Conservation (phyloP, 2,329 filamentous ascomycete species). For the Claviceps sp. region DNA sequence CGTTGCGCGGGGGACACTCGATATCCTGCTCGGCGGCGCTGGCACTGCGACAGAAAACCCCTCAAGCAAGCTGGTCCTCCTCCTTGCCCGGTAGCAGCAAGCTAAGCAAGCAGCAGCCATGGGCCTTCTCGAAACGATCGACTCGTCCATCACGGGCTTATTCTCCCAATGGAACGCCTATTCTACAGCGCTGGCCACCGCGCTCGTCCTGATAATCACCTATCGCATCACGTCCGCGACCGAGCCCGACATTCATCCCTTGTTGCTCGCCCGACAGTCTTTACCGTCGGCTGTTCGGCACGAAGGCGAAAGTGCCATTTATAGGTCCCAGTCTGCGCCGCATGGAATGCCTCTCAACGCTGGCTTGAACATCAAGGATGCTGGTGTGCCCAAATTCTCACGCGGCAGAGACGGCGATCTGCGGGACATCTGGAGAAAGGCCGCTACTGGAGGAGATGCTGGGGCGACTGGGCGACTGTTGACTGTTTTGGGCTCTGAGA, state of each 20-base stretch:
- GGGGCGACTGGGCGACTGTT: constrained; percentile 59
- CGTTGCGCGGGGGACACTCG: background rate
- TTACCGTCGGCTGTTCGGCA: constrained; percentile 66
- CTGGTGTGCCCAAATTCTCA: constrained; percentile 69
- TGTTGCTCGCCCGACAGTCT: constrained; percentile 78
- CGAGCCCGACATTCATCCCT: constrained; percentile 84
- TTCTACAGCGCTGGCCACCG: constrained; percentile 55
- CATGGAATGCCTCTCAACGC: constrained; percentile 69
- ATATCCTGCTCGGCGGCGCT: background rate
- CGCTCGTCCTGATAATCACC: constrained; percentile 53
- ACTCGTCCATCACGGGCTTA: constrained; percentile 54
- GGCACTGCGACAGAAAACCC: background rate
- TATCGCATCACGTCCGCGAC: constrained; percentile 57
- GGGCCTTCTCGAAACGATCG: constrained; percentile 46
- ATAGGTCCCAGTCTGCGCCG: constrained; percentile 71
- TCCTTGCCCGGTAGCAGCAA: background rate
- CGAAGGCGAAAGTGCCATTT: constrained; percentile 72
- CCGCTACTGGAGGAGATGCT: constrained; percentile 49
- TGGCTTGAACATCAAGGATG: constrained; percentile 71
- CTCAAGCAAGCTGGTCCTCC: background rate
- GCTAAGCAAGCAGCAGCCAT: constrained; percentile 13
- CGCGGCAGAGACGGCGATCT: constrained; percentile 77
- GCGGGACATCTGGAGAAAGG: constrained; percentile 77
- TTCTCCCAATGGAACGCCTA: constrained; percentile 72
- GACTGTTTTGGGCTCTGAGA: constrained; percentile 66